These are phyloP conservation scores for Chondrus crispus DNA, from an alignment of 23 red algal species.

Conservation along the genomic window DNA sequence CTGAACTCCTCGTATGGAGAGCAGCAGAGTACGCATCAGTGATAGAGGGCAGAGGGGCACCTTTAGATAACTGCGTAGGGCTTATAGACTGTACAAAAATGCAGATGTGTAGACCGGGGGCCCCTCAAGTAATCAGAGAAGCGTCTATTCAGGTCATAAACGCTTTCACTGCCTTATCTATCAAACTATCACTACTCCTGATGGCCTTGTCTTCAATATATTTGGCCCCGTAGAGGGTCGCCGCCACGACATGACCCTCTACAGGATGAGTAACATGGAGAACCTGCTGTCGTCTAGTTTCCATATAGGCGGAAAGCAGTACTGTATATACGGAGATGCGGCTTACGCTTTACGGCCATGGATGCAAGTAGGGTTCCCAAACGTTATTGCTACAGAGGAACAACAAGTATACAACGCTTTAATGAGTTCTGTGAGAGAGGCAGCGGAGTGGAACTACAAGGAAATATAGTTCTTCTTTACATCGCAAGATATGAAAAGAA, in stretches of 20 bases:
- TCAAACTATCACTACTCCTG: conserved; percentile 25
- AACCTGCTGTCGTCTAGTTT: background rate
- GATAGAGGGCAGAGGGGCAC: background rate
- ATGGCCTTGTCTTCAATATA: conserved; percentile 11
- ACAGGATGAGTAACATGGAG: background rate
- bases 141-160: conserved; percentile 11
- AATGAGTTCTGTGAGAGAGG: background rate
- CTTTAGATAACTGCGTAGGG: conserved; percentile 32
- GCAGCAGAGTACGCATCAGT: background rate
- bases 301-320: background rate
- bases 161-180: conserved; percentile 19
- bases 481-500: background rate
- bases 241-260: conserved; percentile 27
- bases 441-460: background rate
- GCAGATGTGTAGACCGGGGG: background rate
- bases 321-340: background rate
- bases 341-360: background rate
- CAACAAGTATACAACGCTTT: background rate
- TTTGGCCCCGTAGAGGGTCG: background rate
- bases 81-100: conserved; percentile 39
- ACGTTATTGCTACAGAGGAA: background rate
- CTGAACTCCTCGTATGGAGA: background rate
- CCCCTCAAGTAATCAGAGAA: background rate
- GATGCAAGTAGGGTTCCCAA: background rate
- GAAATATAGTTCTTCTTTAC: background rate